Evolutionary conservation across 768 basidiomycete species (phyloP), one percentile per base, ranked within the genome.

Genomic region (Neoboletus brunneissimus): DNA sequence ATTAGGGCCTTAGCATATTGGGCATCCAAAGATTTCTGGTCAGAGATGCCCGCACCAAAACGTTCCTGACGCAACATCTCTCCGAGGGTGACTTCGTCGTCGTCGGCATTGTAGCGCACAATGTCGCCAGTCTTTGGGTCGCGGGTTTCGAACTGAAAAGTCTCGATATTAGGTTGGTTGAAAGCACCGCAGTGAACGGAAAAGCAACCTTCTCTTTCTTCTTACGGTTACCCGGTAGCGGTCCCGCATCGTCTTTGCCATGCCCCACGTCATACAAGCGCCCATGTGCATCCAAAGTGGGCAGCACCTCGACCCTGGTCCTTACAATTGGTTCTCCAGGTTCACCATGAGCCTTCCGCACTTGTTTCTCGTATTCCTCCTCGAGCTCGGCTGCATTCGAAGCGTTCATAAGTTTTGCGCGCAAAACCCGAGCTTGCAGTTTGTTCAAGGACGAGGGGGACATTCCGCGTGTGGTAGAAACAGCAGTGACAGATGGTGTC

Each of bases 1-100:
- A 91, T 87, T 45, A 99, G 91, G 4, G 91, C 88, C 40, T 80
- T 78, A 1, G 96, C 96, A 66, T 96, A 88, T 70, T 95, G 89
- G 23, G 85, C 85, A 71, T 99, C 94, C 60, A 97, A 75, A 61
- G 93, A 80, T 77, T 96, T 96, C 74, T 96, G 93, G 70, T 96
- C 94, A 1, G 86, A 80, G 67, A 89, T 83, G 22, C 97, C 95
- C 40, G 87, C 94, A 37, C 87, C 84, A 68, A 98, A 94, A 29
- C 84, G 81, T 69, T 99, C 97, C 68, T 97, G 94, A 32, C 97
- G 82, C 44, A 98, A 79, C 80, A 99, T 85, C 64, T 99, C 95
- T 2, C 90, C 90, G 5, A 98, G 79, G 0, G 93, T 90, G 22
- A 84, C 81, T 0, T 79, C 79, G 68, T 98, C 94, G 65, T 98